phyloP scores from a whole-genome alignment of 441 rosid species.

The Erysimum cheiri region DNA sequence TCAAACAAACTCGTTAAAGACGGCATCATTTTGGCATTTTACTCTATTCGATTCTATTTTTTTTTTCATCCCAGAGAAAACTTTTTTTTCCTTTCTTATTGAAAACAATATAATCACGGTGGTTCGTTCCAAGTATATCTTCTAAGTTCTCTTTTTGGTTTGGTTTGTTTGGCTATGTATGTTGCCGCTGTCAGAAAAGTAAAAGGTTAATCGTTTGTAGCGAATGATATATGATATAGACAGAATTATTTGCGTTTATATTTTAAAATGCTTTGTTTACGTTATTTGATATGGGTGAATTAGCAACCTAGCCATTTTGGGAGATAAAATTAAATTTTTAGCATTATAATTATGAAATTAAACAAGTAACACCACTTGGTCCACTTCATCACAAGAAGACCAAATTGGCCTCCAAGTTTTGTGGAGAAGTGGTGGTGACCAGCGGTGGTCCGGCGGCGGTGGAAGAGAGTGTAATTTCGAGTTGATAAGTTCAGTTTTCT shows the following conservation, averaged over 20 bases:
- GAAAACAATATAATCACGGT: constrained; percentile 3
- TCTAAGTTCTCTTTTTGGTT: constrained; percentile 1
- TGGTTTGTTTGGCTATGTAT: constrained; percentile 16
- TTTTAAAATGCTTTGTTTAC: not conserved
- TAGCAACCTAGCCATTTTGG: no score
- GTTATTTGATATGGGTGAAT: no score
- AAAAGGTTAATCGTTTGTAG: constrained; percentile 24
- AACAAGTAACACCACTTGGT: no score
- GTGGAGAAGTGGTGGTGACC: no score
- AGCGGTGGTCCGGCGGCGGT: no score
- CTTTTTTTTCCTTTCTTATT: not conserved
- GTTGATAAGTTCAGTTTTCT: no score
- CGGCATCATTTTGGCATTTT: not conserved
- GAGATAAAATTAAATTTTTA: no score
- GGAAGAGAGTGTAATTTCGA: no score
- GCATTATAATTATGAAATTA: no score
- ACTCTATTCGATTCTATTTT: not conserved
- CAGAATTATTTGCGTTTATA: constrained; percentile 12
- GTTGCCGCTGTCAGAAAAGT: constrained; percentile 4
- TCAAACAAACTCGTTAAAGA: constrained; percentile 11
- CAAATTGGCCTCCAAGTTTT: no score
- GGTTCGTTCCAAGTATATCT: constrained; percentile 1
- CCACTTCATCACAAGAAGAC: no score
- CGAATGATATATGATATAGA: not conserved
- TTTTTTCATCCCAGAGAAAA: not conserved